These are phyloP conservation scores for Westerdykella sp. DNA, from an alignment of 2,329 filamentous ascomycete genomes.

Conservation along the genomic window DNA sequence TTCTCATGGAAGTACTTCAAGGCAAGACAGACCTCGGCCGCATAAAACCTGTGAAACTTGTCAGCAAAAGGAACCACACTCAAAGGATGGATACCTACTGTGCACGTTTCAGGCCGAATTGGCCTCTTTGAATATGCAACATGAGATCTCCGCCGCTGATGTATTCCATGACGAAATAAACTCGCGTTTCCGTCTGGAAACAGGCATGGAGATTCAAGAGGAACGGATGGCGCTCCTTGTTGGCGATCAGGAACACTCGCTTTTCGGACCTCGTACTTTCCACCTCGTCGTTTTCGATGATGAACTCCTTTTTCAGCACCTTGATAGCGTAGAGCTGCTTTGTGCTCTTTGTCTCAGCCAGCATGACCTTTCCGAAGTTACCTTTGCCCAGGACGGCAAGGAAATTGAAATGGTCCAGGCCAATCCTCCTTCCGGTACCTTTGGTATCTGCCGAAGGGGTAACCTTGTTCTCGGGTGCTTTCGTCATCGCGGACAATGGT, in stretches of 20 bases:
- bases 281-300: slow-evolving; percentile 98
- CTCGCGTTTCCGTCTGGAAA: slow-evolving; percentile 96
- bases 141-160: slow-evolving; percentile 97
- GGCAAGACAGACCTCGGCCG: slow-evolving; percentile 91
- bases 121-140: slow-evolving; percentile 95
- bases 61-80: slow-evolving; percentile 9
- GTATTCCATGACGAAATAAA: slow-evolving; percentile 99
- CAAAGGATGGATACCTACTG: slow-evolving; percentile 57
- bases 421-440: slow-evolving; percentile 79
- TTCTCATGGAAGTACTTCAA: slow-evolving; percentile 99
- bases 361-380: slow-evolving; percentile 99
- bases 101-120: slow-evolving; percentile 91
- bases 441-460: slow-evolving; percentile 60
- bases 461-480: slow-evolving; percentile 46
- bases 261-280: slow-evolving; percentile 98
- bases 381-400: slow-evolving; percentile 95
- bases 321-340: slow-evolving; percentile 97
- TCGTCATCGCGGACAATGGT: slow-evolving; percentile 24
- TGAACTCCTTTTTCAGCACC: slow-evolving; percentile 99
- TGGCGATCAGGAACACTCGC: slow-evolving; percentile 92
- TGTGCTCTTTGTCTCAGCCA: slow-evolving; percentile 90
- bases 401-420: slow-evolving; percentile 98
- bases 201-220: slow-evolving; percentile 91
- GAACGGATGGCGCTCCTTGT: slow-evolving; percentile 95
- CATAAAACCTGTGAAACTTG: slow-evolving; percentile 66